These are phyloP conservation scores for Taiozyma sp. DNA, from an alignment of 1,139 yeast genomes.

Conservation along the genomic window DNA sequence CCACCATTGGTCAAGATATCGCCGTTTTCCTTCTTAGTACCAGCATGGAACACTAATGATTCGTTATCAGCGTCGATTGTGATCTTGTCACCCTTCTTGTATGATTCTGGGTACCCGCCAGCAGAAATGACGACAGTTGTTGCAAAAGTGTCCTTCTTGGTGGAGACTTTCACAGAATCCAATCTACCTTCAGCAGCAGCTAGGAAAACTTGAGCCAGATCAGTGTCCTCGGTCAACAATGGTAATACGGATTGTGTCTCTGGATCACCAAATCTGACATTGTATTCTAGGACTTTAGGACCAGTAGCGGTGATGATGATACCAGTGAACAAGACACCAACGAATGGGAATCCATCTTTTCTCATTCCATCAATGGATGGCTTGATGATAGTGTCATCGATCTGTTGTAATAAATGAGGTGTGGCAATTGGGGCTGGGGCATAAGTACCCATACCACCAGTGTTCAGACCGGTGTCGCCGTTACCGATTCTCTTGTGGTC, in stretches of 20 bases:
- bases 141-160: constrained; percentile 60
- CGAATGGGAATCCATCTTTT: constrained; percentile 91
- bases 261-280: constrained; percentile 98
- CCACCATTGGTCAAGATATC: constrained; percentile 87
- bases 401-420: constrained; percentile 59
- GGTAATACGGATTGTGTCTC: constrained; percentile 97
- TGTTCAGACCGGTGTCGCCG: constrained; percentile 90
- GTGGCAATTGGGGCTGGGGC: constrained; percentile 98
- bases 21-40: constrained; percentile 57
- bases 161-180: constrained; percentile 71
- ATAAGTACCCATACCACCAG: constrained; percentile 99
- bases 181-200: constrained; percentile 95
- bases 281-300: constrained; percentile 94
- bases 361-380: constrained; percentile 98
- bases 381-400: constrained; percentile 68
- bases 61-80: constrained; percentile 40
- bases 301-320: constrained; percentile 81
- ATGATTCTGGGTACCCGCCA: constrained; percentile 92
- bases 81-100: constrained; percentile 83
- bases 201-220: constrained; percentile 84
- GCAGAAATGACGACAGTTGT: constrained; percentile 97
- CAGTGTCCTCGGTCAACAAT: constrained; percentile 74
- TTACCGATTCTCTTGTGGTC: constrained; percentile 96
- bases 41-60: constrained; percentile 85
- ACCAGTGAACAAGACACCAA: constrained; percentile 96